Conservation (phyloP, 2,329 filamentous ascomycete genomes). For the Arthroderma uncinatum region DNA sequence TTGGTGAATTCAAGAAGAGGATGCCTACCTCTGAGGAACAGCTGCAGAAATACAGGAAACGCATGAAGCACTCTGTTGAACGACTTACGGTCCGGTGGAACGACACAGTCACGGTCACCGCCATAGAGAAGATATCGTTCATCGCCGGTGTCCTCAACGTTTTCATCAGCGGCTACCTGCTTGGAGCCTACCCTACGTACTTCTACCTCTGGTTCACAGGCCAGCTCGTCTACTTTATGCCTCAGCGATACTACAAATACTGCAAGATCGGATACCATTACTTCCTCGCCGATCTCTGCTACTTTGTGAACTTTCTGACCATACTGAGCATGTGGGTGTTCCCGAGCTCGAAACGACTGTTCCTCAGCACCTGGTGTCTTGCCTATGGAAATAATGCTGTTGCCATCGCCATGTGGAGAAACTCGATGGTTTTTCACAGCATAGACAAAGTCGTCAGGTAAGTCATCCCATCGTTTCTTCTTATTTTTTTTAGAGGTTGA, state of each 20-base stretch:
- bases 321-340: conserved; percentile 82
- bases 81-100: conserved; percentile 77
- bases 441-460: conserved; percentile 91
- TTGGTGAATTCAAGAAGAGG: conserved; percentile 83
- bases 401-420: conserved; percentile 98
- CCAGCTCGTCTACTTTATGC: conserved; percentile 92
- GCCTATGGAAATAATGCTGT: conserved; percentile 95
- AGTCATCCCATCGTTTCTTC: conserved; percentile 20
- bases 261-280: conserved; percentile 89
- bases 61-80: conserved; percentile 82
- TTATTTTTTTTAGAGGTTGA: neutral
- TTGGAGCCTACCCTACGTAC: conserved; percentile 71
- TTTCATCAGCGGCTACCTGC: conserved; percentile 87
- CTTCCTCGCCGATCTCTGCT: conserved; percentile 93
- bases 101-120: conserved; percentile 74
- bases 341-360: conserved; percentile 76
- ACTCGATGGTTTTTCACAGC: conserved; percentile 95
- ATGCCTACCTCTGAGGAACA: conserved; percentile 84
- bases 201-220: conserved; percentile 89
- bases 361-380: conserved; percentile 84
- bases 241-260: conserved; percentile 84
- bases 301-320: conserved; percentile 87
- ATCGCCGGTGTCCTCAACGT: conserved; percentile 95
- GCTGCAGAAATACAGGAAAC: conserved; percentile 76
- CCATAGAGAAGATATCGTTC: conserved; percentile 89